Percentiles rank a stretch among this genome's conserved stretches.
Evolutionary conservation across 257 asterid genomes (phyloP).

Genomic region (Solanum raphanifolium): DNA sequence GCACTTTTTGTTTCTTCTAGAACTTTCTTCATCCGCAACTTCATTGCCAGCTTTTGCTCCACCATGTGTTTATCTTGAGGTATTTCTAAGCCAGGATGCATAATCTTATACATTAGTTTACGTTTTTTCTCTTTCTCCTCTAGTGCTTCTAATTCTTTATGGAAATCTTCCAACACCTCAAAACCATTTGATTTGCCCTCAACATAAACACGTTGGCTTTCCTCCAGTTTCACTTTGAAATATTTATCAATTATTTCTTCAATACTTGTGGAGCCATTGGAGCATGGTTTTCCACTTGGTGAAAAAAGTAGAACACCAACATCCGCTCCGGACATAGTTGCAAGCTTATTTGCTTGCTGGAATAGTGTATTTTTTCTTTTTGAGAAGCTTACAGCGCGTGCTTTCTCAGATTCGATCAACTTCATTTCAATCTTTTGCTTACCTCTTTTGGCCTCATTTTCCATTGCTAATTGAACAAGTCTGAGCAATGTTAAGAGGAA

Average conservation of each 20-base stretch:
- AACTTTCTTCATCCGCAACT: not conserved
- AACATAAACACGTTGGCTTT: not conserved
- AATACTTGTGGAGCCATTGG: not conserved
- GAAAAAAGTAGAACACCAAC: not conserved
- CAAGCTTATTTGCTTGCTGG: not conserved
- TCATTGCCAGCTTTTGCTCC: not conserved
- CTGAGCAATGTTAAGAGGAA: not conserved
- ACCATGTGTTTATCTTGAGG: not conserved
- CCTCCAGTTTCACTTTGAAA: not conserved
- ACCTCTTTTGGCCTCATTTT: not conserved
- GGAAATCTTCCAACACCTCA: not conserved
- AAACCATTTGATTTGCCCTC: not conserved
- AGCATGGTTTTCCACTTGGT: not conserved
- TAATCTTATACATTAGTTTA: not conserved
- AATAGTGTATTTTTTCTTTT: not conserved
- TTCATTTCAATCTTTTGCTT: not conserved
- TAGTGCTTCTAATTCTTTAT: not conserved
- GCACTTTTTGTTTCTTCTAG: not conserved
- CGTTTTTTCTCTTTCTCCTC: not conserved
- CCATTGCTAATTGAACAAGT: not conserved
- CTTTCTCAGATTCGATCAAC: not conserved
- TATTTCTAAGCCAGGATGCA: not conserved
- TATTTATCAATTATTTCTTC: not conserved
- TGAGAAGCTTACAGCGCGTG: not conserved
- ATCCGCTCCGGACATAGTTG: not conserved